These are phyloP conservation scores for Tulasnella sp. DNA, from an alignment of 768 basidiomycete species.

Conservation along the genomic window DNA sequence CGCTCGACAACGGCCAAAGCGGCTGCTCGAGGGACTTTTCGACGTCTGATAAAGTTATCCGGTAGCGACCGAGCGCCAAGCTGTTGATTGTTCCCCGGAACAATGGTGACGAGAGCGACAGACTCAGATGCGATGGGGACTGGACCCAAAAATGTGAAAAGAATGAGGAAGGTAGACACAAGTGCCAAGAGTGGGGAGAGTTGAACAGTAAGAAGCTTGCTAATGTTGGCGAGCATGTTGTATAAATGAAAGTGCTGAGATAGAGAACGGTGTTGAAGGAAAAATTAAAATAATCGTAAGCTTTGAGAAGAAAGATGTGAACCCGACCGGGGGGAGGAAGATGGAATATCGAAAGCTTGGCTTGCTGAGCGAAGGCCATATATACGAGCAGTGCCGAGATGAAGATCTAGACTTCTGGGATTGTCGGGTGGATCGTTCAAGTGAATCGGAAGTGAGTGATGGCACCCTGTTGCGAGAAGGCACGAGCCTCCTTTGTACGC, in stretches of 20 bases:
- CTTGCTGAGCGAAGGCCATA: neutral
- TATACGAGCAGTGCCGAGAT: neutral
- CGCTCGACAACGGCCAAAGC: constrained; percentile 2
- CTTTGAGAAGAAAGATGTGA: neutral
- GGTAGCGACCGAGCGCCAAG: neutral
- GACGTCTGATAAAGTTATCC: neutral
- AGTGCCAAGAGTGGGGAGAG: constrained; percentile 21
- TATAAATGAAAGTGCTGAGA: neutral
- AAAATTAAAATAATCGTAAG: neutral
- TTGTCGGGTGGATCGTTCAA: neutral
- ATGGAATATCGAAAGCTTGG: neutral
- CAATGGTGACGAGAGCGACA: constrained; percentile 1
- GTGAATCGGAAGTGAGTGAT: neutral
- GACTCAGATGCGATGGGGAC: constrained; percentile 10
- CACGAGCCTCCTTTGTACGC: neutral
- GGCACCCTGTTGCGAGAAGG: neutral
- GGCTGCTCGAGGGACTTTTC: constrained; percentile 4
- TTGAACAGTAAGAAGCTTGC: constrained; percentile 19
- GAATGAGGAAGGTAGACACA: constrained; percentile 19
- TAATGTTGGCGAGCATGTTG: constrained; percentile 21
- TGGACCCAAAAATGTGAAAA: constrained; percentile 18
- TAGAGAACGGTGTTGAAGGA: neutral
- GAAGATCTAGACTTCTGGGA: neutral
- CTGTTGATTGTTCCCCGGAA: constrained; percentile 3
- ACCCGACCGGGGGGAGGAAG: constrained; percentile 1